Evolutionary conservation across 1,284 basidiomycete genomes (phyloP), one percentile per base, ranked within the genome.

Genomic region (Gomphus sp.): DNA sequence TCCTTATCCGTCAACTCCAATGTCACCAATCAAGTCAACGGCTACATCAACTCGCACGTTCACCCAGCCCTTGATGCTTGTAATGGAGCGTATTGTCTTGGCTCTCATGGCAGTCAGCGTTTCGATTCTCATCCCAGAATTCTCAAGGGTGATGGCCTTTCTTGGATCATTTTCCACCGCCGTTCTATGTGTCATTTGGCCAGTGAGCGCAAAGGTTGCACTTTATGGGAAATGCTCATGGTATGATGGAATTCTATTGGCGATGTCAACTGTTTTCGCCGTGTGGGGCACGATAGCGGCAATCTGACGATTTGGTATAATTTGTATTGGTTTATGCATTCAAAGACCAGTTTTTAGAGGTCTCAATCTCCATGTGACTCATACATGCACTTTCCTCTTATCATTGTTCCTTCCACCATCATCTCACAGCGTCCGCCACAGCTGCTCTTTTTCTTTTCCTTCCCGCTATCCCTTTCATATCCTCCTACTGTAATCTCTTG

Each of bases 101-200:
- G 82, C 87, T 0, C 63, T 79, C 9, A 64, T 84, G 48, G 79
- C 86, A 22, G 84, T 93, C 18, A 68, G 73, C 33, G 81, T 87
- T 41, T 93, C 91, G 2, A 85, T 95, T 61, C 69, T 85, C 60
- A 74, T 97, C 45, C 94, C 95, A 1, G 82, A 90, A 58, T 97
- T 98, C 69, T 88, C 88, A 63, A 81, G 85, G 25, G 81, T 94
- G 69, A 95, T 98, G 91, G 89, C 89, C 12, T 92, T 95, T 70
- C 75, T 96, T 41, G 93, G 94, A 4, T 86, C 87, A 36, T 94
- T 93, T 70, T 84, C 88, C 41, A 88, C 92, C 0, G 95, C 95
- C 68, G 73, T 89, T 64, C 81, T 93, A 37, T 91, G 88, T 65
- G 83, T 92, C 50, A 87, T 93, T 65, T 84, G 90, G 1, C 91